Conservation (phyloP, 2,329 filamentous ascomycete genomes). For the Talaromyces albobiverticillius region DNA sequence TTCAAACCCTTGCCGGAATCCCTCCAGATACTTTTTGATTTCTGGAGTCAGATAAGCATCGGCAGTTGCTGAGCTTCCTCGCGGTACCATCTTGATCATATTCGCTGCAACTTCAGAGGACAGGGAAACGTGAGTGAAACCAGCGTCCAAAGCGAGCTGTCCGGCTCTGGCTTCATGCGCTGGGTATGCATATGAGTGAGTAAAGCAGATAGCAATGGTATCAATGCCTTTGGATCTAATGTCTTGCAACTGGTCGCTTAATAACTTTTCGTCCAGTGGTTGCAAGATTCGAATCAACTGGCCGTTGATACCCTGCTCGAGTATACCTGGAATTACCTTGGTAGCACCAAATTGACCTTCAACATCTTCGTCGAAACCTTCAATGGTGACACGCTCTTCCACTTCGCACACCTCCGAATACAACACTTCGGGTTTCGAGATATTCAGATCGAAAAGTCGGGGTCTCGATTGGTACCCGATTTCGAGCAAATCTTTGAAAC, state of each 20-base stretch:
- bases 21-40: slow-evolving; percentile 71
- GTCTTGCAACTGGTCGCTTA: slow-evolving; percentile 59
- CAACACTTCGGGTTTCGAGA: slow-evolving; percentile 79
- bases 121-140: slow-evolving; percentile 76
- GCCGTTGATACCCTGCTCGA: slow-evolving; percentile 60
- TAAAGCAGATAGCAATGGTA: slow-evolving; percentile 83
- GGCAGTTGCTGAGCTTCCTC: slow-evolving; percentile 72
- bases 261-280: slow-evolving; percentile 54
- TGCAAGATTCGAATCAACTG: slow-evolving; percentile 70
- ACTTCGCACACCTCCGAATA: slow-evolving; percentile 82
- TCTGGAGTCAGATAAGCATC: slow-evolving; percentile 77
- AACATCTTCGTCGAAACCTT: slow-evolving; percentile 62
- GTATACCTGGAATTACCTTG: neutral
- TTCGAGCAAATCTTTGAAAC: slow-evolving; percentile 80
- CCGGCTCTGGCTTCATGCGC: slow-evolving; percentile 78
- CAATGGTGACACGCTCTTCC: slow-evolving; percentile 83
- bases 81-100: slow-evolving; percentile 77
- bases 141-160: slow-evolving; percentile 75
- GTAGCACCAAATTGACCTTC: neutral
- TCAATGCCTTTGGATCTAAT: slow-evolving; percentile 68
- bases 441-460: slow-evolving; percentile 85
- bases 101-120: slow-evolving; percentile 72
- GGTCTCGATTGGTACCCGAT: slow-evolving; percentile 91
- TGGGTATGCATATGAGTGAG: slow-evolving; percentile 90
- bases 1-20: slow-evolving; percentile 75